These are phyloP conservation scores for Fusarium brachygibbosum DNA, from an alignment of 2,329 filamentous ascomycete species.

Conservation along the genomic window DNA sequence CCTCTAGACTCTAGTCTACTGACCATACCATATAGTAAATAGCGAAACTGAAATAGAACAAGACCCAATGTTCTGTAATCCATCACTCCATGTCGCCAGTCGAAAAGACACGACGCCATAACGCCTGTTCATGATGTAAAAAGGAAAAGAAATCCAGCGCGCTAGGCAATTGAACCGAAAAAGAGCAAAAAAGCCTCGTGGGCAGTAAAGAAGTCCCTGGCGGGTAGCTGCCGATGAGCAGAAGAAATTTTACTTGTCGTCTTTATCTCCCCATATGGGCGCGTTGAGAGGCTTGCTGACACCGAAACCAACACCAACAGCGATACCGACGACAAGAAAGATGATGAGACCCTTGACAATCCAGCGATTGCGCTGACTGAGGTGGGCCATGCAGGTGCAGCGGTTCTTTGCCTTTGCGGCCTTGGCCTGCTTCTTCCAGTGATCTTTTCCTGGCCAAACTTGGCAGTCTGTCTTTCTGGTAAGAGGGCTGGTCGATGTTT, in stretches of 20 bases:
- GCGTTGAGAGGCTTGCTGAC: constrained; percentile 72
- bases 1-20: constrained; percentile 38
- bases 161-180: constrained; percentile 36
- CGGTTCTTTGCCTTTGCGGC: constrained; percentile 65
- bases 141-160: constrained; percentile 38
- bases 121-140: constrained; percentile 51
- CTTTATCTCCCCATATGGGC: constrained; percentile 66
- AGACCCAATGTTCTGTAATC: constrained; percentile 45
- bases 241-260: constrained; percentile 31
- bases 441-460: constrained; percentile 71
- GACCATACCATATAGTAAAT: constrained; percentile 19
- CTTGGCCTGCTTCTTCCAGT: constrained; percentile 72
- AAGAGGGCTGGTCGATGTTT: constrained; percentile 45
- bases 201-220: constrained; percentile 24
- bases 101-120: constrained; percentile 43
- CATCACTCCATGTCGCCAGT: constrained; percentile 40
- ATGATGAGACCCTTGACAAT: constrained; percentile 60
- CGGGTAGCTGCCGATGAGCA: constrained; percentile 34
- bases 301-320: constrained; percentile 70
- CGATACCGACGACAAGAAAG: constrained; percentile 66
- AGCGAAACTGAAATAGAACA: constrained; percentile 18
- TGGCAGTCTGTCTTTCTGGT: constrained; percentile 62
- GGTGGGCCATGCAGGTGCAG: constrained; percentile 66
- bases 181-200: constrained; percentile 22
- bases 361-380: constrained; percentile 69